Base-by-base conservation (phyloP, 345 rosid genomes). In the Capsella bursapastoris region DNA sequence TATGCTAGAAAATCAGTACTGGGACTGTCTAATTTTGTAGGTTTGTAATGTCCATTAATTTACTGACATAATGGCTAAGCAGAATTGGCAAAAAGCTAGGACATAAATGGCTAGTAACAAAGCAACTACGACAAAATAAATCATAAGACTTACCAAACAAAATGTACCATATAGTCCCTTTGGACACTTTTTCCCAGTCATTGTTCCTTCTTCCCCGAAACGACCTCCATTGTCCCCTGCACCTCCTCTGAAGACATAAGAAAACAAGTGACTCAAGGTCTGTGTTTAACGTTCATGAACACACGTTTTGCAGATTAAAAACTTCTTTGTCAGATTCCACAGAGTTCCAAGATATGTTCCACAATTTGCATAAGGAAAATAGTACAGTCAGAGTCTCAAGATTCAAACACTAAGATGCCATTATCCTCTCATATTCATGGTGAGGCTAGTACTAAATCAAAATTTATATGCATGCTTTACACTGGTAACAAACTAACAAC, bases 111-210 rank as follows among this genome's bases (percentile, higher is more conserved):
- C 60, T 44, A 40, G 22, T 38, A 64, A n/a, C 7, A 57, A 34
- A 31, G 49, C 40, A n/a, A 57, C 72, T 56, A 67, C 43, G 43
- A 12, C 37, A 47, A 25, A 56, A 57, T 56, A 72, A 59, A 60
- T 22, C 38, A 57, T 41, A 12, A 31, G 76, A 29, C 80, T 55
- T 84, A 95, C 99, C 90, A 79, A 60, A 78, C 99, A 95, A 75
- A 90, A 95, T 81, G 90, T 90, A 76, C 99, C 97, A 82, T 84
- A 86, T 71, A 95, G 97, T 35, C 99, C 99, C 77, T 79, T 83
- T 22, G 99, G 99, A 68, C 99, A 95, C 62, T 75, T 86, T 79
- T 84, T 92, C 35, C 99, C 99, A 47, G 97, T 90, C 70, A 90
- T 78, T 5, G 99, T 91, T 76, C 99, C 99, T 58, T 75, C 80